A percentile compares a stretch with the other conserved stretches of the same genome.
phyloP scores from a whole-genome alignment of 306 rosid species.

The Quercus parvula region DNA sequence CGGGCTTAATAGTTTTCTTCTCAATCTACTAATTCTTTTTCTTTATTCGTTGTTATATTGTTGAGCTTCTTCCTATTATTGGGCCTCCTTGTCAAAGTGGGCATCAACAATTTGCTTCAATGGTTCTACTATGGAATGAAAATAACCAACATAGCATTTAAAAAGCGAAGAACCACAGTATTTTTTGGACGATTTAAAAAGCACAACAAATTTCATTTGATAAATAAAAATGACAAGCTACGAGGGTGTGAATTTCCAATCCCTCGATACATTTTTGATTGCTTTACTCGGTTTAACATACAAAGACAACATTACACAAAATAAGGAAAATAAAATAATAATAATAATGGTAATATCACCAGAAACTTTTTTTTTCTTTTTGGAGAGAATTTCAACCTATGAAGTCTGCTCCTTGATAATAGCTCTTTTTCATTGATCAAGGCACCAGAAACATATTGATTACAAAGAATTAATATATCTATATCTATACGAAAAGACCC shows the following conservation, averaged over 20 bases:
- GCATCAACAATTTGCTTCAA: no score
- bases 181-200: background rate
- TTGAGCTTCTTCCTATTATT: no score
- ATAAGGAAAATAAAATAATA: background rate
- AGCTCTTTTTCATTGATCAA: no score
- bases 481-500: constrained; percentile 42
- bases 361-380: no score
- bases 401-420: accelerated
- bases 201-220: background rate
- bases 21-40: no score
- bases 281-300: background rate
- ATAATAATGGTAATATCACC: constrained; percentile 7
- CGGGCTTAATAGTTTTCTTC: no score
- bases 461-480: constrained; percentile 41
- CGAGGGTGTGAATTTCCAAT: background rate
- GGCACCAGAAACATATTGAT: constrained; percentile 34
- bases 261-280: background rate
- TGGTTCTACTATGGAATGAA: background rate
- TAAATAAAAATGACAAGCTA: background rate
- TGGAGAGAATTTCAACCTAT: accelerated
- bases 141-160: background rate
- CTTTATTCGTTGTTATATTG: no score
- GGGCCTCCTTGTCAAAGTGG: no score
- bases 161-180: background rate
- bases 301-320: background rate